Conservation (phyloP, 2,329 filamentous ascomycete genomes). For the Verticillium nubilum region DNA sequence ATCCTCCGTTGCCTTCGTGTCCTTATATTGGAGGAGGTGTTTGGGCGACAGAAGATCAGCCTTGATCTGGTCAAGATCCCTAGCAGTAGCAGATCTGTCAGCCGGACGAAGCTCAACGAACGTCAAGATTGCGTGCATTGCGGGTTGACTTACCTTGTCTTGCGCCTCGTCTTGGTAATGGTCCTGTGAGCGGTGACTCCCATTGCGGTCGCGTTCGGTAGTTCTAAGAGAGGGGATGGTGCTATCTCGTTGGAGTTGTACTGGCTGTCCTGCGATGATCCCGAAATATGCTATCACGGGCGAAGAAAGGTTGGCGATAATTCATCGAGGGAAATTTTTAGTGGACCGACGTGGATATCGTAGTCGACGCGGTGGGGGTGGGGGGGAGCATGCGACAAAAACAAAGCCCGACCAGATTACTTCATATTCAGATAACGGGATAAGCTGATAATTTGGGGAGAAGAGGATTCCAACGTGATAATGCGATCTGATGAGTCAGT, state of each 20-base stretch:
- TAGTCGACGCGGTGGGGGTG: not conserved
- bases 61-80: constrained; percentile 90
- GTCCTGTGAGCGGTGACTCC: constrained; percentile 61
- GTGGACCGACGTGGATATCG: not conserved
- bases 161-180: constrained; percentile 69
- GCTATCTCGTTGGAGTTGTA: not conserved
- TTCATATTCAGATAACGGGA: not conserved
- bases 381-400: too few relatives aligned
- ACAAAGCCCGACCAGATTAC: too few relatives aligned
- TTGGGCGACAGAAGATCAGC: constrained; percentile 72
- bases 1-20: constrained; percentile 76
- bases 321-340: not conserved
- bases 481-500: not conserved
- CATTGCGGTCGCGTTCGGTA: constrained; percentile 43
- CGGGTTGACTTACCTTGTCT: constrained; percentile 50
- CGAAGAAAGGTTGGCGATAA: not conserved
- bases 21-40: constrained; percentile 75
- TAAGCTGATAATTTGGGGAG: not conserved
- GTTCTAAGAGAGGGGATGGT: not conserved
- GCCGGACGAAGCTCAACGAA: constrained; percentile 24
- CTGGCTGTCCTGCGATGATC: not conserved
- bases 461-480: not conserved
- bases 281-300: not conserved
- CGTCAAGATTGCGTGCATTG: too few relatives aligned
- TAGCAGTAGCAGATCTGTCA: constrained; percentile 40